These are phyloP conservation scores for Kazachstania viticola DNA, from an alignment of 805 yeast species.

Conservation along the genomic window DNA sequence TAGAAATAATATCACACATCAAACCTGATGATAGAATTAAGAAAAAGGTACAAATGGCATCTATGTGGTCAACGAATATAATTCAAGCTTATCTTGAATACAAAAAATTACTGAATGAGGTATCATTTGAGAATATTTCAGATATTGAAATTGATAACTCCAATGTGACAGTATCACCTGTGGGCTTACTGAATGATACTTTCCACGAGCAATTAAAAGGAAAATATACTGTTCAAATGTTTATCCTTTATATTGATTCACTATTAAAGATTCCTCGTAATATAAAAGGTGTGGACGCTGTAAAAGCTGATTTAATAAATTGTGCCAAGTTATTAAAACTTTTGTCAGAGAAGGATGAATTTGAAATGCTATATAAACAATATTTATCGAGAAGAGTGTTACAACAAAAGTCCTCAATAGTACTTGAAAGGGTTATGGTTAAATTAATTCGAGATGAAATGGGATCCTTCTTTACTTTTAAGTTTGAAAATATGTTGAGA, in stretches of 20 bases:
- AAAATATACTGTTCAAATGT: slow-evolving; percentile 34
- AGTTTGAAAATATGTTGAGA: slow-evolving; percentile 76
- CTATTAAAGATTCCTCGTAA: slow-evolving; percentile 37
- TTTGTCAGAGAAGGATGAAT: slow-evolving; percentile 72
- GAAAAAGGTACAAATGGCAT: slow-evolving; percentile 32
- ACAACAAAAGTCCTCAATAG: slow-evolving; percentile 37
- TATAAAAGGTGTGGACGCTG: slow-evolving; percentile 27
- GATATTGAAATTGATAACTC: background rate
- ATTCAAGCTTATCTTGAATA: no score
- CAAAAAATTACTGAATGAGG: background rate
- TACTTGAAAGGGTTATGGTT: slow-evolving; percentile 59
- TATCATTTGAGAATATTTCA: background rate
- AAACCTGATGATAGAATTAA: slow-evolving; percentile 1
- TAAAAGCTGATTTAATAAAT: slow-evolving; percentile 35
- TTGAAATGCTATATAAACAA: slow-evolving; percentile 73
- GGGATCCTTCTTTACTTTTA: slow-evolving; percentile 69
- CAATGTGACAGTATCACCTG: background rate
- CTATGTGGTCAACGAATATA: slow-evolving; percentile 7
- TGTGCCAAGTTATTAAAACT: slow-evolving; percentile 55
- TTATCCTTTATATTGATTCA: slow-evolving; percentile 50
- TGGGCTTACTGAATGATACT: background rate
- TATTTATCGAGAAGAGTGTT: slow-evolving; percentile 75
- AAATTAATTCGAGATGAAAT: slow-evolving; percentile 60
- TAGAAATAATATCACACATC: slow-evolving; percentile 8
- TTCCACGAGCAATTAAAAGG: slow-evolving; percentile 10